phyloP scores from a whole-genome alignment of 306 rosid species.

The Fragaria nilgerrensis region DNA sequence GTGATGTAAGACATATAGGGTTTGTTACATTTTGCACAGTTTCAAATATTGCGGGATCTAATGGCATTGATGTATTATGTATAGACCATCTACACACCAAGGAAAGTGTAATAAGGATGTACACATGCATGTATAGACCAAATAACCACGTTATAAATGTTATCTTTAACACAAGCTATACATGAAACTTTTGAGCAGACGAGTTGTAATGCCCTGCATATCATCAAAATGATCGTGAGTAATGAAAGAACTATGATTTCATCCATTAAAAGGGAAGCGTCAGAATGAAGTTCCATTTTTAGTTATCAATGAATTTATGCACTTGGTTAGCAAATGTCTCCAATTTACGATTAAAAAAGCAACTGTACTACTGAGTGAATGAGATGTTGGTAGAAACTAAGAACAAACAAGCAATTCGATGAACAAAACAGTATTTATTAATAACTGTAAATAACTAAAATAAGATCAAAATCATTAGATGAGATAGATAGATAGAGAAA shows the following conservation, averaged over 20 bases:
- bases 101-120: neutral
- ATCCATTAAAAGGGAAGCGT: neutral
- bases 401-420: too few species aligned
- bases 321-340: too few species aligned
- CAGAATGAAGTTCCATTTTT: neutral
- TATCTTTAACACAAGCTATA: neutral
- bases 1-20: neutral
- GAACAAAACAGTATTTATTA: too few species aligned
- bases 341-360: too few species aligned
- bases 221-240: neutral
- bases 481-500: too few species aligned
- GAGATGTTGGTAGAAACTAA: too few species aligned
- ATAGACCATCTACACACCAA: neutral
- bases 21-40: neutral
- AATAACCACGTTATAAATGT: neutral
- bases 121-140: neutral
- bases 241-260: neutral
- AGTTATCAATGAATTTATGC: neutral
- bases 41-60: neutral
- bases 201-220: neutral
- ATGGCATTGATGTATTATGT: too few species aligned
- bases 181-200: neutral
- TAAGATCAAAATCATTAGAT: too few species aligned
- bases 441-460: too few species aligned
- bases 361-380: too few species aligned